Evolutionary conservation across 306 rosid genomes (phyloP), one percentile per base, ranked within the genome.

Genomic region (Geum urbanum): DNA sequence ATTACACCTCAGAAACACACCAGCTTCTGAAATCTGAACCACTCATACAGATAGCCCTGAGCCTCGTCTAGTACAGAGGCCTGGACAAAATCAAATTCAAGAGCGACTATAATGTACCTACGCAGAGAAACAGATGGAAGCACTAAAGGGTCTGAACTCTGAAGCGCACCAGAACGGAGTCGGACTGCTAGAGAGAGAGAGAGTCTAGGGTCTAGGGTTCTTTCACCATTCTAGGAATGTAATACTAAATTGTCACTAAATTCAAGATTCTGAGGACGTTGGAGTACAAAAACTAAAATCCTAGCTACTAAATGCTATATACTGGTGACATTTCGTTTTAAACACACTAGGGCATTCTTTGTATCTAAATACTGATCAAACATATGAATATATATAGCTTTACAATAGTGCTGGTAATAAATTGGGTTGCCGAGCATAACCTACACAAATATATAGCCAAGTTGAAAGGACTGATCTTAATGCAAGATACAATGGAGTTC

Each of bases 401-500:
- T 27, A 58, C 24, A n/a, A 9, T n/a, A 62, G 7, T 61, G 66
- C 66, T 37, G 46, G 46, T 35, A 37, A n/a, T 60, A 39, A 4
- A 55, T 15, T 22, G 37, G 37, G 37, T 55, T 55, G 60, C 46
- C 15, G 16, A 54, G 41, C 5, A 69, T 60, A 40, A 37, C 20
- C 43, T 15, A 52, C 14, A 63, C 19, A 61, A 32, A 22, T 32
- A 27, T 44, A 43, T 15, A 43, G 63, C 32, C 6, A 18, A 50
- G 44, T 43, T 27, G 32, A 35, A 59, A 48, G 16, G 74, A 73
- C 39, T 27, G 32, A 27, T 1, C 54, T 48, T 51, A 43, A 45
- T 47, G 44, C 39, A 35, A 43, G 50, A 66, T 39, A 72, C 50
- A 63, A 49, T 39, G 76, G 67, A 71, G 70, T 69, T 66, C 59